These are phyloP conservation scores for Chlamydomonas sp. DNA, from an alignment of 139 green algal genomes.

Conservation along the genomic window DNA sequence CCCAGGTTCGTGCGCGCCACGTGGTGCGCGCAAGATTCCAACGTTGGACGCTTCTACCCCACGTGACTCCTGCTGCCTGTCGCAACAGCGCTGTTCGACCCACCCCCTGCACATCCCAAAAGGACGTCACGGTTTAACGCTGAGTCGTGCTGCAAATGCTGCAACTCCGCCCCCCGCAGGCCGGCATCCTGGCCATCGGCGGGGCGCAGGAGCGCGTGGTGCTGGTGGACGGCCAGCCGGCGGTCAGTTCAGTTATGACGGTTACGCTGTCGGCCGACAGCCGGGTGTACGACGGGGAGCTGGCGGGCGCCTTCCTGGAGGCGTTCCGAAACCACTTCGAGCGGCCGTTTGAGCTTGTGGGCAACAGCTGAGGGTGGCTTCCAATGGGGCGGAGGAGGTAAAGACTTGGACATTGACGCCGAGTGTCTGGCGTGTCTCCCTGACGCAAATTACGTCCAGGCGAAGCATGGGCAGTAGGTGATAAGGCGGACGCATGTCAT, in stretches of 20 bases:
- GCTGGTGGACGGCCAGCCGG: conserved; percentile 48
- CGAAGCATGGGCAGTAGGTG: no score
- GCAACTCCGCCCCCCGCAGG: conserved; percentile 58
- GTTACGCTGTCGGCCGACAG: conserved; percentile 90
- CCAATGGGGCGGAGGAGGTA: no score
- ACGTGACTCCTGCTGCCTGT: no score
- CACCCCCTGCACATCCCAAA: background rate
- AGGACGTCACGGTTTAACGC: no score
- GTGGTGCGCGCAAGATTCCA: no score
- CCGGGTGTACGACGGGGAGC: conserved; percentile 86
- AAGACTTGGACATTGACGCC: no score
- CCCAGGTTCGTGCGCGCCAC: no score
- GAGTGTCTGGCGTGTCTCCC: no score
- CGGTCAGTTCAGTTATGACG: conserved; percentile 71
- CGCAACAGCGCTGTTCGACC: no score
- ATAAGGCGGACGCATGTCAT: no score
- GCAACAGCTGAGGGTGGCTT: background rate
- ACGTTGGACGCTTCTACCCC: no score
- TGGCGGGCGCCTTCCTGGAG: conserved; percentile 79
- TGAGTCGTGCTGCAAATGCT: background rate
- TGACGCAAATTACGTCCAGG: no score
- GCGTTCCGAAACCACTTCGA: conserved; percentile 84
- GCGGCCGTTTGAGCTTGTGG: conserved; percentile 78
- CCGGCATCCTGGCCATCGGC: conserved; percentile 84
- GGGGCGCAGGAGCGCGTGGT: conserved; percentile 62